Evolutionary conservation across 164 flowering plant genomes (phyloP).

Genomic region (Euptelea pleiosperma): DNA sequence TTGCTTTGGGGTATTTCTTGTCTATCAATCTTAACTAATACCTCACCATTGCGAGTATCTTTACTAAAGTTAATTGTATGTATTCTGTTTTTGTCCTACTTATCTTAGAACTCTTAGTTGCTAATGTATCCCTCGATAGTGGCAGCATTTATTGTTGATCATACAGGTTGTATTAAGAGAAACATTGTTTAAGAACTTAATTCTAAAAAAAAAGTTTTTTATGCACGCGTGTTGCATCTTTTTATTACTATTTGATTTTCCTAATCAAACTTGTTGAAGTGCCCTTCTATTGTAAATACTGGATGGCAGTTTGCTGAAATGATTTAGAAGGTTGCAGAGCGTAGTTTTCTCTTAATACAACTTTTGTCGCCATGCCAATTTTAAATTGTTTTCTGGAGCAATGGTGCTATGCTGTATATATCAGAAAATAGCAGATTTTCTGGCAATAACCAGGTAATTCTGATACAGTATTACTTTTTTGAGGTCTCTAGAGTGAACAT

Average conservation of each 20-base stretch:
- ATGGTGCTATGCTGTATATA: neutral
- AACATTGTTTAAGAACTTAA: neutral
- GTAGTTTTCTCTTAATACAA: conserved; percentile 4
- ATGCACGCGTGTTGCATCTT: neutral
- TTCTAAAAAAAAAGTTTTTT: neutral
- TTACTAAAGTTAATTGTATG: no score
- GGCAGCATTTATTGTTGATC: no score
- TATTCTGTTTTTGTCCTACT: no score
- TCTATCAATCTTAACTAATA: no score
- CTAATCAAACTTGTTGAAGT: conserved; percentile 10
- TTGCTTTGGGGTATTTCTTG: no score
- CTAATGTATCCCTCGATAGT: no score
- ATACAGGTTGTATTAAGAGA: conserved; percentile 6
- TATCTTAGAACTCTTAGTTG: no score
- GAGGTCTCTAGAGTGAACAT: neutral
- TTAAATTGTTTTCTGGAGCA: neutral
- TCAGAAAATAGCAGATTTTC: neutral
- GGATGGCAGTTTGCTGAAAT: conserved; percentile 11
- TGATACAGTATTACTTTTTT: neutral
- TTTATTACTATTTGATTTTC: conserved; percentile 5
- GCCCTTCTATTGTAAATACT: neutral
- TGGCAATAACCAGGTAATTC: neutral
- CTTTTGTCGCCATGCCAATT: neutral
- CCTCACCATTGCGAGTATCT: no score
- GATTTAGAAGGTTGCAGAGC: conserved; percentile 14